These are phyloP conservation scores for Suhomyces xylopsoci DNA, from an alignment of 805 yeast species.

Conservation along the genomic window DNA sequence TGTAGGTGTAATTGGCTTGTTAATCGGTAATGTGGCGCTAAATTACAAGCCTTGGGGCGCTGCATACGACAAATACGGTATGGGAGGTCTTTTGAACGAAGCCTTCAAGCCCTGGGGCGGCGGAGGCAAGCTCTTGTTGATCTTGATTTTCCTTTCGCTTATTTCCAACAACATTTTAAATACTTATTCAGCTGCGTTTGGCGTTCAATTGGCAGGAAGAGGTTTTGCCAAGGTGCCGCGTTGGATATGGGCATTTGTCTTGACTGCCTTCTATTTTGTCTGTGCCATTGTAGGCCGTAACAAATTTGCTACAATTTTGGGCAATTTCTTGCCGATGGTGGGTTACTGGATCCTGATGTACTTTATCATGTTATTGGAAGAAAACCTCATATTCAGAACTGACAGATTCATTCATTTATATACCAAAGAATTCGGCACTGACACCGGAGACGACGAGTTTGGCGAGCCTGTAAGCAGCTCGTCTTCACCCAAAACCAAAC, in stretches of 20 bases:
- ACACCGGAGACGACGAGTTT: conserved; percentile 7
- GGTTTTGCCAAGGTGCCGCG: conserved; percentile 29
- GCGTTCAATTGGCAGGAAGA: conserved; percentile 29
- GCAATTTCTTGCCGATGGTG: conserved; percentile 40
- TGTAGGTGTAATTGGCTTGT: conserved; percentile 29
- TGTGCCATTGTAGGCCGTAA: conserved; percentile 33
- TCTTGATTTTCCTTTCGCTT: conserved; percentile 29
- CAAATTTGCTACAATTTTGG: conserved; percentile 31
- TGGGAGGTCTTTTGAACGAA: conserved; percentile 31
- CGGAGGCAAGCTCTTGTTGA: conserved; percentile 33
- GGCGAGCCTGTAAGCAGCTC: neutral
- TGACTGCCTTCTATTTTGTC: conserved; percentile 31
- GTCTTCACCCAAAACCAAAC: neutral
- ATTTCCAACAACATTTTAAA: conserved; percentile 36
- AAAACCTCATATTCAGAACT: conserved; percentile 37
- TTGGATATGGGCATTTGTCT: conserved; percentile 35
- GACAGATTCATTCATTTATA: conserved; percentile 30
- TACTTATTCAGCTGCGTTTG: conserved; percentile 36
- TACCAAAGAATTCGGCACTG: conserved; percentile 25
- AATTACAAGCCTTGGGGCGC: conserved; percentile 30
- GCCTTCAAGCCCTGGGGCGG: conserved; percentile 36
- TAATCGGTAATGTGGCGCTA: conserved; percentile 32
- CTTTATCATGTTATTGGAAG: conserved; percentile 32
- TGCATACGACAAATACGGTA: conserved; percentile 26
- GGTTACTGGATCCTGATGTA: conserved; percentile 43